A percentile compares a stretch with the other conserved stretches of the same genome.
phyloP scores from a whole-genome alignment of 257 asterid species.

The Solanum megistacrolobum region DNA sequence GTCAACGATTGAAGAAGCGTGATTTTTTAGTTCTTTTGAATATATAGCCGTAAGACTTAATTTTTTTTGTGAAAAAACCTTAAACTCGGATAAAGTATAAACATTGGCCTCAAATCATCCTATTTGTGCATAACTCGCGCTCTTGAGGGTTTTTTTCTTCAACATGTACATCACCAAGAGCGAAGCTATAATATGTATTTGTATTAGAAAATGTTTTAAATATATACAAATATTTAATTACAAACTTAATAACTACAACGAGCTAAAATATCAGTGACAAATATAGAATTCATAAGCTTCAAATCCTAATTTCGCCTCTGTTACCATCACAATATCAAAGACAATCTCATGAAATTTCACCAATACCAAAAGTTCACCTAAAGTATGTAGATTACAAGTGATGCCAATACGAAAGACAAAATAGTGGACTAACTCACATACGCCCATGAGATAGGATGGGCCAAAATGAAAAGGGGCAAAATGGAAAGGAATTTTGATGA shows the following conservation, averaged over 20 bases:
- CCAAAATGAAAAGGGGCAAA: neutral
- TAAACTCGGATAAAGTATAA: neutral
- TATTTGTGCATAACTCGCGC: neutral
- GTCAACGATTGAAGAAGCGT: neutral
- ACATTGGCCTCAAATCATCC: neutral
- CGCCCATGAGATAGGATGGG: neutral
- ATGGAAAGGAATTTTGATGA: slow-evolving; percentile 9
- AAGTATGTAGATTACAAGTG: neutral
- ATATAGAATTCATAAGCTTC: neutral
- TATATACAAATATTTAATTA: neutral
- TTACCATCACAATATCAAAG: neutral
- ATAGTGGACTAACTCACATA: neutral
- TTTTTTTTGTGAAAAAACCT: too few relatives aligned
- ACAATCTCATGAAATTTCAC: neutral
- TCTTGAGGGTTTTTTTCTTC: neutral
- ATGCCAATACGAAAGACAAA: neutral
- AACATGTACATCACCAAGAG: neutral
- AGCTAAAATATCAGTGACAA: neutral
- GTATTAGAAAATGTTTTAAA: neutral
- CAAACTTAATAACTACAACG: neutral
- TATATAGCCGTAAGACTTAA: too few relatives aligned
- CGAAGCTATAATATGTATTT: neutral
- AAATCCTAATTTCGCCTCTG: neutral
- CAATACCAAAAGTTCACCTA: neutral
- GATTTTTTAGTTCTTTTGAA: neutral